A percentile compares a stretch with the other conserved stretches of the same genome.
Conservation (phyloP, 495 filamentous ascomycete species). For the Trichoderma parareesei region DNA sequence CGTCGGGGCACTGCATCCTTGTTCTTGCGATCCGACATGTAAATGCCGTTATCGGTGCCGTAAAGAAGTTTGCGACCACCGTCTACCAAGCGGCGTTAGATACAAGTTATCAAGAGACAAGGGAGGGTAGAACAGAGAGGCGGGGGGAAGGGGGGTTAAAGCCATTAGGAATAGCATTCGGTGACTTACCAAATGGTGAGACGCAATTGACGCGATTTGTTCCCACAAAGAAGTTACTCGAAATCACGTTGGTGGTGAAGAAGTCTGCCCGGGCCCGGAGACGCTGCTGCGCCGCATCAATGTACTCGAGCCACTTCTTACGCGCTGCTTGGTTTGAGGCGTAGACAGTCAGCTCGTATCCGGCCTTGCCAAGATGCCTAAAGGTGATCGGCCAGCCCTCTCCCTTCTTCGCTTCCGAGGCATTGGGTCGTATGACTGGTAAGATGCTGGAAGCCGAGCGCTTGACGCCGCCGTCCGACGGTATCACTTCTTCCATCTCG, state of each 20-base stretch:
- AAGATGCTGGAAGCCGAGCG: constrained; percentile 83
- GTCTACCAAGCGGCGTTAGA: constrained; percentile 45
- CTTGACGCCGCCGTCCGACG: constrained; percentile 67
- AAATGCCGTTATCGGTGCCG: constrained; percentile 90
- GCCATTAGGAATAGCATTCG: too few relatives aligned
- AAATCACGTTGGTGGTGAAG: constrained; percentile 82
- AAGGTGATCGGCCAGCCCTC: constrained; percentile 97
- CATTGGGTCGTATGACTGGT: constrained; percentile 53
- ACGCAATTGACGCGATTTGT: constrained; percentile 85
- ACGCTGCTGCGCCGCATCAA: constrained; percentile 80
- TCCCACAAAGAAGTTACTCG: constrained; percentile 72
- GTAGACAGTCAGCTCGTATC: constrained; percentile 89
- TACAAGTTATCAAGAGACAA: not conserved
- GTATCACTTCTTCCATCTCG: constrained; percentile 93
- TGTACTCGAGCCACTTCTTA: constrained; percentile 92
- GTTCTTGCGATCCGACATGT: constrained; percentile 78
- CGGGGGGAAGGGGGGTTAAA: not conserved
- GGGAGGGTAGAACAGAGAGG: not conserved
- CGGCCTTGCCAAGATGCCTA: constrained; percentile 90
- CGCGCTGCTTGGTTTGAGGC: constrained; percentile 70
- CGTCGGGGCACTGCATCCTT: constrained; percentile 76
- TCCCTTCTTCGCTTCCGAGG: constrained; percentile 42
- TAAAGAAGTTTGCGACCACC: constrained; percentile 90
- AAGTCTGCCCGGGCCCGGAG: constrained; percentile 83
- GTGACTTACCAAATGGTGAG: constrained; percentile 68